A percentile compares a stretch with the other conserved stretches of the same genome.
Evolutionary conservation across 2,329 filamentous ascomycete species (phyloP).

Genomic region (Didymella pomorum): DNA sequence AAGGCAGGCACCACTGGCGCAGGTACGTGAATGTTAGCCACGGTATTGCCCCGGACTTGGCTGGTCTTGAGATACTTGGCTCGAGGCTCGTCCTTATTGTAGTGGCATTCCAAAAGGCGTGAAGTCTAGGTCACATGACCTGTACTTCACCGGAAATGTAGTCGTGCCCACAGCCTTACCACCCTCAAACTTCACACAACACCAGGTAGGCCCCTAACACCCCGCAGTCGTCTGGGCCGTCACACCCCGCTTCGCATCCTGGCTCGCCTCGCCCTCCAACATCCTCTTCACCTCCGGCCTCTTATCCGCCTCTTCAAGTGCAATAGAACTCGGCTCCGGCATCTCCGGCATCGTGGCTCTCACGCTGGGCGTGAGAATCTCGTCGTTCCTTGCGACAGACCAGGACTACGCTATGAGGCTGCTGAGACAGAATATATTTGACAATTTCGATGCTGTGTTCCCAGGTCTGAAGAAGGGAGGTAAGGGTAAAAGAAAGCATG

Average conservation of each 20-base stretch:
- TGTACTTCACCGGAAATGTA: no score
- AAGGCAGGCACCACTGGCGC: slow-evolving; percentile 77
- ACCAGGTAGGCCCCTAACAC: slow-evolving; percentile 12
- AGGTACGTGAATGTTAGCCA: slow-evolving; percentile 52
- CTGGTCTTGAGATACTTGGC: slow-evolving; percentile 32
- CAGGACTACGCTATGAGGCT: slow-evolving; percentile 83
- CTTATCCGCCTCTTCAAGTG: slow-evolving; percentile 65
- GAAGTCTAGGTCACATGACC: no score
- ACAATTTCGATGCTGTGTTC: slow-evolving; percentile 58
- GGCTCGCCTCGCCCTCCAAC: slow-evolving; percentile 73
- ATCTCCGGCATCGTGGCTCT: slow-evolving; percentile 82
- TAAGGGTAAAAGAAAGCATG: slow-evolving; percentile 38
- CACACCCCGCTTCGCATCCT: slow-evolving; percentile 81
- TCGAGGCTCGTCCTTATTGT: no score
- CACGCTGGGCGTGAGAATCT: slow-evolving; percentile 67
- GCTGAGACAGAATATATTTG: slow-evolving; percentile 76
- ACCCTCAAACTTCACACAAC: no score
- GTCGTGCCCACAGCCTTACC: no score
- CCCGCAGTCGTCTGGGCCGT: slow-evolving; percentile 85
- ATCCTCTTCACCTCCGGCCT: slow-evolving; percentile 66
- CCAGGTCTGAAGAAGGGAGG: slow-evolving; percentile 15
- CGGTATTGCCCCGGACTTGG: slow-evolving; percentile 33
- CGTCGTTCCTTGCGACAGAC: slow-evolving; percentile 81
- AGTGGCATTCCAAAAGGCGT: no score
- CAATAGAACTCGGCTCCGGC: slow-evolving; percentile 86